Evolutionary conservation across 495 filamentous ascomycete genomes (phyloP).

Genomic region (Neurospora sp.): DNA sequence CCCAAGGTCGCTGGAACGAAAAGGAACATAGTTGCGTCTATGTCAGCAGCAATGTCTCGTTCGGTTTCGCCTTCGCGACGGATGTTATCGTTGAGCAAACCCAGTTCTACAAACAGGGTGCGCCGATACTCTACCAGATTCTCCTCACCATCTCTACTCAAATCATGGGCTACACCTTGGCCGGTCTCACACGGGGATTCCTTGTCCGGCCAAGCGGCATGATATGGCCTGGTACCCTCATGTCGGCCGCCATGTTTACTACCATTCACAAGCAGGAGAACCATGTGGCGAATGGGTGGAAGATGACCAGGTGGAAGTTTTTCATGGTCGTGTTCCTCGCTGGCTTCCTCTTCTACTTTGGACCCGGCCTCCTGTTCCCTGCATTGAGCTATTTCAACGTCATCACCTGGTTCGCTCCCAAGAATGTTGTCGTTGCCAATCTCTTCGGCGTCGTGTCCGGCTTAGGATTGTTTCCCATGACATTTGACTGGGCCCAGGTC

Average conservation of each 20-base stretch:
- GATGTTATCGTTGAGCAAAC: constrained; percentile 83
- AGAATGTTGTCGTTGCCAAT: constrained; percentile 68
- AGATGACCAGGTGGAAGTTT: constrained; percentile 69
- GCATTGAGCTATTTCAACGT: constrained; percentile 86
- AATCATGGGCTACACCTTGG: constrained; percentile 75
- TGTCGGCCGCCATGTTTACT: constrained; percentile 77
- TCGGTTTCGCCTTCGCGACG: constrained; percentile 78
- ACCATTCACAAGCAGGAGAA: constrained; percentile 81
- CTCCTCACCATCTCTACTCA: constrained; percentile 76
- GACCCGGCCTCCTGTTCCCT: constrained; percentile 76
- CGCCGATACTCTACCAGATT: constrained; percentile 63
- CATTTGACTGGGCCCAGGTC: constrained; percentile 91
- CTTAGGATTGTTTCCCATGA: constrained; percentile 74
- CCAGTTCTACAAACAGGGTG: constrained; percentile 75
- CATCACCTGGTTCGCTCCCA: constrained; percentile 80
- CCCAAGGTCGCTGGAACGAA: constrained; percentile 73
- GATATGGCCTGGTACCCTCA: constrained; percentile 86
- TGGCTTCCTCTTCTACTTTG: constrained; percentile 69
- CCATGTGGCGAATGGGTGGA: constrained; percentile 73
- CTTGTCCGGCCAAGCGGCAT: constrained; percentile 79
- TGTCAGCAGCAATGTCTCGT: constrained; percentile 84
- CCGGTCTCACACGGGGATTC: constrained; percentile 65
- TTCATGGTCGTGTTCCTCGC: constrained; percentile 61
- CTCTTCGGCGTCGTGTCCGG: constrained; percentile 79
- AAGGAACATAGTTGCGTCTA: constrained; percentile 84